Percentiles rank a stretch among this genome's conserved stretches.
These are phyloP conservation scores for Ilyonectria mors-panacis DNA, from an alignment of 2,329 filamentous ascomycete species.

Conservation along the genomic window DNA sequence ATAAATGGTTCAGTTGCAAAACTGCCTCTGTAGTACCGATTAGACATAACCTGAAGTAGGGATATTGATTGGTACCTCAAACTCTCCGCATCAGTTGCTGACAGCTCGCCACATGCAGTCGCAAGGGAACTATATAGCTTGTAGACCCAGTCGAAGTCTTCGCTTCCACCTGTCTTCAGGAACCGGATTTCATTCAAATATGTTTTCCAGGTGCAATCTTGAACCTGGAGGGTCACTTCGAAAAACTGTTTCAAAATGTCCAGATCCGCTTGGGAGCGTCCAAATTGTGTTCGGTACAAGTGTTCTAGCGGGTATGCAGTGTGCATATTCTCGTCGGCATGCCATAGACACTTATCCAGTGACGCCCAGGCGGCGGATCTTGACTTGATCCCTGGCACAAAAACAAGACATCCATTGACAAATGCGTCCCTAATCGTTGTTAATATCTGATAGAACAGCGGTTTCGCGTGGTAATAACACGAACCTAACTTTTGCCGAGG, in stretches of 20 bases:
- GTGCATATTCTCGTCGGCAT: constrained; percentile 34
- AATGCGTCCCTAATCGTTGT: constrained; percentile 20
- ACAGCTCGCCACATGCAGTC: neutral
- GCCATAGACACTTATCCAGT: constrained; percentile 33
- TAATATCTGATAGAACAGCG: neutral
- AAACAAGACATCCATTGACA: constrained; percentile 26
- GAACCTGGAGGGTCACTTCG: constrained; percentile 16
- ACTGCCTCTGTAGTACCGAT: neutral
- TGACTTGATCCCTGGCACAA: constrained; percentile 15
- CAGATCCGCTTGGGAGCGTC: constrained; percentile 25
- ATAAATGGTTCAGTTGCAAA: constrained; percentile 34
- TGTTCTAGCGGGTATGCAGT: constrained; percentile 32
- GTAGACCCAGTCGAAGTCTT: constrained; percentile 38
- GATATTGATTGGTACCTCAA: constrained; percentile 11
- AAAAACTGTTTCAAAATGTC: constrained; percentile 40
- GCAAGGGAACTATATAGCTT: constrained; percentile 29
- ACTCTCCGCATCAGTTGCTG: neutral
- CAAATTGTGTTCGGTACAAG: constrained; percentile 33
- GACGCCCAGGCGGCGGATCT: constrained; percentile 29
- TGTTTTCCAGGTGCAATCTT: constrained; percentile 33
- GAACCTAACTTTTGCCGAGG: constrained; percentile 26
- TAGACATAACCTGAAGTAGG: neutral
- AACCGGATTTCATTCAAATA: constrained; percentile 37
- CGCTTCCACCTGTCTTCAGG: constrained; percentile 19
- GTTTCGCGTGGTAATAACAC: neutral